These are phyloP conservation scores for Claviceps humidiphila DNA, from an alignment of 2,329 filamentous ascomycete species.

Conservation along the genomic window DNA sequence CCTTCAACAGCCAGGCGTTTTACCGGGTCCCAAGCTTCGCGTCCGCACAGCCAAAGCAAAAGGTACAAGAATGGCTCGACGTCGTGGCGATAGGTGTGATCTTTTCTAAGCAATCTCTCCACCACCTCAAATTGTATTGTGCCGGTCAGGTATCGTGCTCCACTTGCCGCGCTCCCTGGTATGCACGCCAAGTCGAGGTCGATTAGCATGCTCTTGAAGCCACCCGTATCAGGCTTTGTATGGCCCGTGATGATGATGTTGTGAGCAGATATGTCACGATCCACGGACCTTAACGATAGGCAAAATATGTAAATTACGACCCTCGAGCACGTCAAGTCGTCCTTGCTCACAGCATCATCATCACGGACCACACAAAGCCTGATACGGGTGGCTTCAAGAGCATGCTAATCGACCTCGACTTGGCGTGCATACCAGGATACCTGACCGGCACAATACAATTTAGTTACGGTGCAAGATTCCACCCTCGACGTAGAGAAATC, in stretches of 20 bases:
- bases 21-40: slow-evolving; percentile 1
- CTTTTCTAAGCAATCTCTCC: slow-evolving; percentile 16
- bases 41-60: slow-evolving; percentile 10
- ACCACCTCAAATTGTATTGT: slow-evolving; percentile 23
- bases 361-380: slow-evolving; percentile 1
- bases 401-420: slow-evolving; percentile 11
- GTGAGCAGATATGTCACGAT: slow-evolving; percentile 1
- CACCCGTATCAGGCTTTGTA: slow-evolving; percentile 3
- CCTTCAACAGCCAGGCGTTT: slow-evolving; percentile 1
- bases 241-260: slow-evolving; percentile 3
- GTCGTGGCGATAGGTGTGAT: slow-evolving; percentile 14
- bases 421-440: slow-evolving; percentile 11
- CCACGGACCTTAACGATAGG: too few species aligned
- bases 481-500: slow-evolving; percentile 1
- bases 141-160: slow-evolving; percentile 14
- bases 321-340: not conserved
- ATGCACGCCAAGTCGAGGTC: slow-evolving; percentile 9
- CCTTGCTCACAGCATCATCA: slow-evolving; percentile 3
- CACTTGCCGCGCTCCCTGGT: slow-evolving; percentile 8
- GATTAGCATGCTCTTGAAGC: slow-evolving; percentile 14
- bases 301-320: too few species aligned
- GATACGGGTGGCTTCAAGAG: slow-evolving; percentile 12
- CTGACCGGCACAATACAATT: slow-evolving; percentile 19
- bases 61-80: slow-evolving; percentile 7
- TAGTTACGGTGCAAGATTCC: slow-evolving; percentile 7